phyloP scores from a whole-genome alignment of 495 filamentous ascomycete species.

The Hypomontagnella submonticulosa region DNA sequence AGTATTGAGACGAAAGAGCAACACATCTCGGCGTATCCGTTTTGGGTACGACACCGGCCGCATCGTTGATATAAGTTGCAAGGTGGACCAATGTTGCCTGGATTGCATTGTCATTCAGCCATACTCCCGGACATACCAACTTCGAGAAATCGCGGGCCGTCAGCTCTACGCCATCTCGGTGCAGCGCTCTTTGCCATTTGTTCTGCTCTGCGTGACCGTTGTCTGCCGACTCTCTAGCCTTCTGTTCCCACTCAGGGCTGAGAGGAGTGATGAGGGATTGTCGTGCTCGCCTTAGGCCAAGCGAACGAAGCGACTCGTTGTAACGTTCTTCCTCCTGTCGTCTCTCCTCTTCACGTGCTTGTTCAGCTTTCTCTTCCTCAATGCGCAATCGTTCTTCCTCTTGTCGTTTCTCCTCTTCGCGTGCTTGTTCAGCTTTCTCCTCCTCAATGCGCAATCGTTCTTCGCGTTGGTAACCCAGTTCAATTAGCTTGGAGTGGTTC shows the following conservation, averaged over 20 bases:
- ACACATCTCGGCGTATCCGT: conserved; percentile 69
- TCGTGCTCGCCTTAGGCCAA: conserved; percentile 41
- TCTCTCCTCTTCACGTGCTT: conserved; percentile 26
- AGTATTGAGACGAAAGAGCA: conserved; percentile 80
- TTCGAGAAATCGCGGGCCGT: conserved; percentile 69
- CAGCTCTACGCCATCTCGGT: conserved; percentile 64
- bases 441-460: conserved; percentile 42
- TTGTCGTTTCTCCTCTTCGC: conserved; percentile 27
- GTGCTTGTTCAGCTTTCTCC: conserved; percentile 28
- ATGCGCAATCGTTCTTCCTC: conserved; percentile 35
- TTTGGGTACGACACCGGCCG: conserved; percentile 56
- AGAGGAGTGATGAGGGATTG: conserved; percentile 46
- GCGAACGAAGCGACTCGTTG: conserved; percentile 26
- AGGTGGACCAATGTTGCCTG: conserved; percentile 72
- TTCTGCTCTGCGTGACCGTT: conserved; percentile 55
- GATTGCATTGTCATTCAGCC: conserved; percentile 89
- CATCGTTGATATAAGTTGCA: conserved; percentile 67
- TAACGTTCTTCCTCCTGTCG: conserved; percentile 31
- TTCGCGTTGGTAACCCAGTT: conserved; percentile 35
- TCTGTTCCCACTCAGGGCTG: conserved; percentile 46
- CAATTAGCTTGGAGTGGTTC: conserved; percentile 33
- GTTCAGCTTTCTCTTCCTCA: conserved; percentile 31
- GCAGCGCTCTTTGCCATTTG: conserved; percentile 34
- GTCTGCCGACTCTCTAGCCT: conserved; percentile 22
- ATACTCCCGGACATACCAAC: conserved; percentile 64